A percentile compares a stretch with the other conserved stretches of the same genome.
phyloP scores from a whole-genome alignment of 176 grass and related monocot species.

The Phragmites australis region DNA sequence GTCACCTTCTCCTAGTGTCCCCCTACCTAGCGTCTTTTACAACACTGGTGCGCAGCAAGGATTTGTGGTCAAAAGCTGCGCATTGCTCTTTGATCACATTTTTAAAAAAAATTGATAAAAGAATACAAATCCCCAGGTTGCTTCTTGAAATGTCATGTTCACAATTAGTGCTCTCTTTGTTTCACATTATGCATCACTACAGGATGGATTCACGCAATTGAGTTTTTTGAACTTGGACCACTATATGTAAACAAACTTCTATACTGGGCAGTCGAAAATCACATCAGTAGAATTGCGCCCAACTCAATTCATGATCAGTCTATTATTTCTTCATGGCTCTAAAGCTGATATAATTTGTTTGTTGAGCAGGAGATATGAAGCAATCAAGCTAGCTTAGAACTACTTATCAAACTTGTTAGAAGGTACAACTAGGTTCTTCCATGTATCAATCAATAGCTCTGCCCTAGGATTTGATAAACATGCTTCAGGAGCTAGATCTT shows the following conservation, averaged over 20 bases:
- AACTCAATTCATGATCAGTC: not conserved
- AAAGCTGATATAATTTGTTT: conserved; percentile 1
- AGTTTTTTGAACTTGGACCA: not conserved
- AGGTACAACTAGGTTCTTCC: not conserved
- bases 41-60: not conserved
- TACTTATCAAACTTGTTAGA: not conserved
- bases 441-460: not conserved
- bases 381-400: conserved; percentile 10
- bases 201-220: not conserved
- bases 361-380: conserved; percentile 15
- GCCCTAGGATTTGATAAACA: conserved; percentile 27
- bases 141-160: not conserved
- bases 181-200: not conserved
- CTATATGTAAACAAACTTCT: not conserved
- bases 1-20: not conserved
- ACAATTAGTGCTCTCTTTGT: too few species aligned
- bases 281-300: not conserved
- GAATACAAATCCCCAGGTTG: not conserved
- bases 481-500: not conserved
- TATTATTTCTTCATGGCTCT: not conserved
- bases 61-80: not conserved
- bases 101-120: not conserved
- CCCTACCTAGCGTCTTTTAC: not conserved
- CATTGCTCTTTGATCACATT: not conserved
- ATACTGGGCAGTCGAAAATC: not conserved